Percentiles rank a stretch among this genome's conserved stretches.
These are phyloP conservation scores for Colletotrichum sansevieriae DNA, from an alignment of 2,329 filamentous ascomycete species.

Conservation along the genomic window DNA sequence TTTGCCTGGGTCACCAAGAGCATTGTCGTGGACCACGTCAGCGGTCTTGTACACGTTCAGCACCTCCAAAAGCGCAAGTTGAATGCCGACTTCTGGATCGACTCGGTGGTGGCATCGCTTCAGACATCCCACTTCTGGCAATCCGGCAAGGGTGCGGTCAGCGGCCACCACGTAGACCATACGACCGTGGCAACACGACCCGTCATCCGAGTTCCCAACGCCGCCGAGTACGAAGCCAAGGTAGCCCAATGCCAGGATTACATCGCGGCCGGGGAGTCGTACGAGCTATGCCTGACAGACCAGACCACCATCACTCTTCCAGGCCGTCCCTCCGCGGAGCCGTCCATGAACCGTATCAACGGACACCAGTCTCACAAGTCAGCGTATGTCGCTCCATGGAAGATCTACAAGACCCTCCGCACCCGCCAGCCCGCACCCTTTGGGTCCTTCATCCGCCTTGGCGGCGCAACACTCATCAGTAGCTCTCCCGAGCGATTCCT, in stretches of 20 bases:
- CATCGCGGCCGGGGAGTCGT: slow-evolving; percentile 83
- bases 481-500: slow-evolving; percentile 93
- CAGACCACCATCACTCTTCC: slow-evolving; percentile 73
- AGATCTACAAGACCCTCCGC: slow-evolving; percentile 78
- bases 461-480: slow-evolving; percentile 78
- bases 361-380: slow-evolving; percentile 41
- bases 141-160: slow-evolving; percentile 28
- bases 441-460: slow-evolving; percentile 83
- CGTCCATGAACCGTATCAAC: slow-evolving; percentile 24
- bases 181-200: slow-evolving; percentile 31
- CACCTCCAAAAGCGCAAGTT: slow-evolving; percentile 59
- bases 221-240: slow-evolving; percentile 71
- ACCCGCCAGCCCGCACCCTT: slow-evolving; percentile 85
- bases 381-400: slow-evolving; percentile 66
- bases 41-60: slow-evolving; percentile 75
- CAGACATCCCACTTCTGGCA: slow-evolving; percentile 52
- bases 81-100: slow-evolving; percentile 49
- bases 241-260: slow-evolving; percentile 78
- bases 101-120: slow-evolving; percentile 48
- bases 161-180: slow-evolving; percentile 11
- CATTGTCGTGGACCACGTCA: slow-evolving; percentile 80
- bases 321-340: slow-evolving; percentile 2
- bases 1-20: slow-evolving; percentile 83
- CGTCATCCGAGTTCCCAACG: slow-evolving; percentile 56
- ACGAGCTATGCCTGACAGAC: slow-evolving; percentile 86